Base-by-base conservation (phyloP, 208 protist genomes). In the Wallacemonas sp. region DNA sequence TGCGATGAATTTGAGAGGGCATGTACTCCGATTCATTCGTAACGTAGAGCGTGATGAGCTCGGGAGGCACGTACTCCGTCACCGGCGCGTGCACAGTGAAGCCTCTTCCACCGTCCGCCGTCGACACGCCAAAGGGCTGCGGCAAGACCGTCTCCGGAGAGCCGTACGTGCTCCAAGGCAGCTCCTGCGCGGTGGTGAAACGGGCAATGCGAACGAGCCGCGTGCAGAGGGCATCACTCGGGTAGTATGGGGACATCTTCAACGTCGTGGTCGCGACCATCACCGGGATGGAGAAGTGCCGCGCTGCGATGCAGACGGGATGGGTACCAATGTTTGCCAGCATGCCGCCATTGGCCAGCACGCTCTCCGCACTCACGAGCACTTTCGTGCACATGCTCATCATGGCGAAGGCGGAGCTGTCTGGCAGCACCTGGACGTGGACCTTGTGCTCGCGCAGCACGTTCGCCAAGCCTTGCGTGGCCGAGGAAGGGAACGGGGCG, bases 381-480 rank as follows among this genome's bases (percentile, higher is more conserved):
- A 99, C 94, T 72, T 99, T 99, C 59, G 98, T 99, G 42, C 98
- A 97, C 39, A 96, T 86, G 15, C 88, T 79, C 98, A 99, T 99
- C 61, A 99, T 90, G 9, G 97, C 97, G 85, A 98, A 99, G 41
- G 98, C 82, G 27, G 95, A 94, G 65, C 93, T 86, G 82, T 99
- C 97, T 3, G 94, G 77, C 42, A 99, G 82, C 27, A 99, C 66
- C 58, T 97, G 96, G 26, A 96, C 95, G 17, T 88, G 61, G 21
- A 99, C 93, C 41, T 77, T 70, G 17, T 68, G 39, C 17, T 80
- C 55, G 11, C 82, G 58, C 42, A 99, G 82, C 44, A 69, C 70
- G 0, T 62, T 55, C n/a, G 95, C 97, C 36, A 98, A 82, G 17
- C 49, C 51, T 6, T 74, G 76, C 34, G 86, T 69, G 26, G 80